A percentile compares a stretch with the other conserved stretches of the same genome.
These are phyloP conservation scores for Maudiozyma pseudohumilis DNA, from an alignment of 805 yeast species.

Conservation along the genomic window DNA sequence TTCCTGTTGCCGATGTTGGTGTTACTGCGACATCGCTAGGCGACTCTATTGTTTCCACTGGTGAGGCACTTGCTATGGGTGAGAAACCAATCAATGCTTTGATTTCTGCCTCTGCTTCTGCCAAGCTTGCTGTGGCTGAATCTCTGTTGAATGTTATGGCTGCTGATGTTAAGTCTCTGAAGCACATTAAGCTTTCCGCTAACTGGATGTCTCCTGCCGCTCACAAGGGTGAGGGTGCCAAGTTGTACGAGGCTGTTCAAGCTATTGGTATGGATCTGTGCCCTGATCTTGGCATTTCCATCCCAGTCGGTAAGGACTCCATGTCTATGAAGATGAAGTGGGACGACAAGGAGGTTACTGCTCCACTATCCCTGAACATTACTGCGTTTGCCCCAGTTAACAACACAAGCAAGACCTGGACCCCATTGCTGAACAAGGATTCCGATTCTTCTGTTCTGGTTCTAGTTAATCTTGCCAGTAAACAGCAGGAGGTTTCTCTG, in stretches of 20 bases:
- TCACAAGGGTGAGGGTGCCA: slow-evolving; percentile 90
- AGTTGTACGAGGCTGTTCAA: slow-evolving; percentile 91
- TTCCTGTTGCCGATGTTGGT: slow-evolving; percentile 97
- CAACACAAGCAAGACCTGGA: slow-evolving; percentile 87
- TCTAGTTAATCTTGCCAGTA: slow-evolving; percentile 66
- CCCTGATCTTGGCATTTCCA: slow-evolving; percentile 81
- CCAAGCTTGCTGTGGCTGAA: slow-evolving; percentile 93
- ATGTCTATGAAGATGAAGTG: slow-evolving; percentile 99
- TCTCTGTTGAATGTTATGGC: slow-evolving; percentile 80
- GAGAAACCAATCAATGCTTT: slow-evolving; percentile 89
- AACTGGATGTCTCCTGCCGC: slow-evolving; percentile 99
- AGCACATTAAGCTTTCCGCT: slow-evolving; percentile 78
- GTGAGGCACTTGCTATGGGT: slow-evolving; percentile 97
- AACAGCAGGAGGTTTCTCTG: slow-evolving; percentile 42
- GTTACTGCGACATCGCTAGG: slow-evolving; percentile 89
- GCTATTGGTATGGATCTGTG: slow-evolving; percentile 92
- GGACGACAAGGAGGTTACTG: slow-evolving; percentile 84
- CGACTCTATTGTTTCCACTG: slow-evolving; percentile 57
- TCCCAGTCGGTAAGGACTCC: slow-evolving; percentile 98
- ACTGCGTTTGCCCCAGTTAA: slow-evolving; percentile 87
- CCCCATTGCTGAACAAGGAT: slow-evolving; percentile 60
- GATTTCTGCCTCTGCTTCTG: slow-evolving; percentile 81
- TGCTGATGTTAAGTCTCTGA: slow-evolving; percentile 71
- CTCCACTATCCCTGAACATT: slow-evolving; percentile 86
- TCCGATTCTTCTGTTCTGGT: slow-evolving; percentile 54